A percentile compares a stretch with the other conserved stretches of the same genome.
Evolutionary conservation across 805 yeast species (phyloP).

Genomic region (Candida koratica): DNA sequence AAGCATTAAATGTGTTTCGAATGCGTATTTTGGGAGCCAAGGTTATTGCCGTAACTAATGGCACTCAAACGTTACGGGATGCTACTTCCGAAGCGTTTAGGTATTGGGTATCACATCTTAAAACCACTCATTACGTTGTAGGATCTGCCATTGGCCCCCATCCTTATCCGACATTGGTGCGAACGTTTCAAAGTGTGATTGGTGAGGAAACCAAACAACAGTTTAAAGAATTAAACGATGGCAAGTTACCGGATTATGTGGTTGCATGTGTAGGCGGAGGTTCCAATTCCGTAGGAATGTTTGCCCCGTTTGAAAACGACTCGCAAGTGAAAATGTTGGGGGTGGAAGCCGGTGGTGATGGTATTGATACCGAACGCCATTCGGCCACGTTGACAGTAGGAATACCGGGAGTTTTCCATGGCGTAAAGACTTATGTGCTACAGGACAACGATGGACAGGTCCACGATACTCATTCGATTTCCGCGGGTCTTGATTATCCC

Average conservation of each 20-base stretch:
- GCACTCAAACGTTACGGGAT: slow-evolving; percentile 94
- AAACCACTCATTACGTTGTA: slow-evolving; percentile 87
- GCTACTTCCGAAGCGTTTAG: slow-evolving; percentile 98
- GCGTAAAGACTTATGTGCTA: slow-evolving; percentile 89
- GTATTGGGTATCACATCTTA: slow-evolving; percentile 85
- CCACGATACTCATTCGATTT: slow-evolving; percentile 94
- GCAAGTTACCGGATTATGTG: slow-evolving; percentile 84
- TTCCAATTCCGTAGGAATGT: slow-evolving; percentile 93
- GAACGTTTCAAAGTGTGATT: slow-evolving; percentile 97
- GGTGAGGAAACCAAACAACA: slow-evolving; percentile 94
- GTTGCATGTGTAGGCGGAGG: slow-evolving; percentile 99
- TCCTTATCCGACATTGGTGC: slow-evolving; percentile 96
- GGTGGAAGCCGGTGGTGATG: slow-evolving; percentile 99
- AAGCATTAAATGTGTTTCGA: slow-evolving; percentile 95
- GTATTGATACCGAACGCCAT: slow-evolving; percentile 81
- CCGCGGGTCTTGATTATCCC: slow-evolving; percentile 98
- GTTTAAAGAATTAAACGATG: slow-evolving; percentile 71
- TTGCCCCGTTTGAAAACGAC: slow-evolving; percentile 89
- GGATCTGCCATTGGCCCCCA: slow-evolving; percentile 99
- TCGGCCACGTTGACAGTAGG: slow-evolving; percentile 97
- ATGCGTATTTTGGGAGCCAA: slow-evolving; percentile 96
- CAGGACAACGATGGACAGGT: slow-evolving; percentile 94
- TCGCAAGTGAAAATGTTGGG: slow-evolving; percentile 76
- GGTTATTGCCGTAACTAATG: slow-evolving; percentile 88
- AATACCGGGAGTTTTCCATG: slow-evolving; percentile 95